Base-by-base conservation (phyloP, 2,329 filamentous ascomycete genomes). In the Exophiala calicioides region DNA sequence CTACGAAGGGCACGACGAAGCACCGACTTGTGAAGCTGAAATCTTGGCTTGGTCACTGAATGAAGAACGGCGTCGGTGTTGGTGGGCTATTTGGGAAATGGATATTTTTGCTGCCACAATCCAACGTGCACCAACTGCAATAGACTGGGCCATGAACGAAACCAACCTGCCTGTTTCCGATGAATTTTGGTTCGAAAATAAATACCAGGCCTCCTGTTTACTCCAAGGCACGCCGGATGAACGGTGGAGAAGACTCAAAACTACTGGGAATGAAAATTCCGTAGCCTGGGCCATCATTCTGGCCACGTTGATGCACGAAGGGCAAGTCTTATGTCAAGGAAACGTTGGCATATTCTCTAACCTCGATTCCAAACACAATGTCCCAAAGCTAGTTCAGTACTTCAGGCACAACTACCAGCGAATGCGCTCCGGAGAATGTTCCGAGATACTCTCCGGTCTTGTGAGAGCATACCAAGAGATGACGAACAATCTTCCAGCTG, bases 11-110 rank as follows among this genome's bases (percentile, higher is more conserved):
- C 15, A 35, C 7, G 38, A 30, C 10, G 32, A 32, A 42, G 24
- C 15, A 16, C 27, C 7, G 31, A 55, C 18, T n/a, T 29, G 13
- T 43, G 47, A 29, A 47, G 47, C 15, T 32, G 38, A 42, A 18
- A 24, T 42, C 20, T 19, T 32, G 24, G 29, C 29, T 18, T 63
- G 61, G 58, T 43, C 46, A 8, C 42, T 57, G 1, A 43, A 60
- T 4, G 66, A 70, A 54, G 38, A 42, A 20, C 24, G 29, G 16
- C 38, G 38, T 8, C 24, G 40, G 15, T 29, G 26, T 12, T 44
- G 67, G 64, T 70, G 67, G 68, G 63, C 65, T 0, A 62, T 70
- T 18, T 70, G 66, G 68, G 68, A 70, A 44, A 67, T 70, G 61
- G 67, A 70, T 44, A 61, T 68, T 12, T 70, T 68, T 46, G 64